Conservation (phyloP, 306 rosid genomes). For the Inga laurina region DNA sequence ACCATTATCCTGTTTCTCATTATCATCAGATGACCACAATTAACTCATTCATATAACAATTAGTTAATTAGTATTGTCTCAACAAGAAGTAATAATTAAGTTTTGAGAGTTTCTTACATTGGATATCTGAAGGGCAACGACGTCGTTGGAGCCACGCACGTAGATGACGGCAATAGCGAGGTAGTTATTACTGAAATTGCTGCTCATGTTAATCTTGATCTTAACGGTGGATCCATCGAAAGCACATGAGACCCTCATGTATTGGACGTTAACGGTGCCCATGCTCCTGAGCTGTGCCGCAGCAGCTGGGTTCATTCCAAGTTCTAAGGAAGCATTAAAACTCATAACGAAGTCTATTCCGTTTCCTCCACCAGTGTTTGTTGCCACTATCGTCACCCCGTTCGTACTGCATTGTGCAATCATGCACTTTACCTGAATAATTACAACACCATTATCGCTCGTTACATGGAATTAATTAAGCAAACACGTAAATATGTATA, state of each 20-base stretch:
- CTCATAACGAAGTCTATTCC: conserved; percentile 46
- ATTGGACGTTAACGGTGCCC: conserved; percentile 45
- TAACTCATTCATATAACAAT: too few species aligned
- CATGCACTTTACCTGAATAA: conserved; percentile 40
- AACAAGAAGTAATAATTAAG: too few species aligned
- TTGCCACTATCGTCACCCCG: conserved; percentile 33
- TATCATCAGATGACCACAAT: too few species aligned
- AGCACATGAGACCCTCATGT: conserved; percentile 50
- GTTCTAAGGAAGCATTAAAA: conserved; percentile 32
- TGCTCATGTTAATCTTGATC: conserved; percentile 57
- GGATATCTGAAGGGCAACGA: conserved; percentile 55
- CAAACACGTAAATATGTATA: too few species aligned
- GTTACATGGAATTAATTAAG: too few species aligned
- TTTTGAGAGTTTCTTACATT: neutral
- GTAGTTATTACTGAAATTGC: conserved; percentile 43
- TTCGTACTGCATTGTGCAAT: neutral
- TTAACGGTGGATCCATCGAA: conserved; percentile 40
- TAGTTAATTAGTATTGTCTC: too few species aligned
- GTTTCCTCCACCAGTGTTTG: conserved; percentile 45
- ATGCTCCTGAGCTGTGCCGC: conserved; percentile 33
- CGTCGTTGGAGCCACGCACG: conserved; percentile 53
- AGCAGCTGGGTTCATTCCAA: conserved; percentile 33
- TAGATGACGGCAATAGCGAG: conserved; percentile 51
- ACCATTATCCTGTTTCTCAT: conserved; percentile 19
- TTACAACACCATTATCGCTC: neutral